Evolutionary conservation across 2,329 filamentous ascomycete genomes (phyloP), one percentile per base, ranked within the genome.

Genomic region (Aspergillus proliferans): DNA sequence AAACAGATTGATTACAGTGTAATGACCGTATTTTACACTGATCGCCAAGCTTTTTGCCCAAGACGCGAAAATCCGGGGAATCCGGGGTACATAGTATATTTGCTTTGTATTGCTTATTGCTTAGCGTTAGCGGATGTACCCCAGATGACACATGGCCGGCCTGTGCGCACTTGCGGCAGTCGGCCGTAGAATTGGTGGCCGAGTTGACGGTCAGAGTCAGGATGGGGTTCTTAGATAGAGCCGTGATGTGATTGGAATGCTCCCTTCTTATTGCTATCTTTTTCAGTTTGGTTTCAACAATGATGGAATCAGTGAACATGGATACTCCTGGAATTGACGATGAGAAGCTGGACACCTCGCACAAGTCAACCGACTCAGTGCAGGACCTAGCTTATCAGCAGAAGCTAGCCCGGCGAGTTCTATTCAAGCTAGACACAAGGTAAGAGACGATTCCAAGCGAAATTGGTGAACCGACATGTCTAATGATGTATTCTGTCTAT

Each of bases 371-470:
- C 12, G 47, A 52, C 47, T 50, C 41, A 24, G 45, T 57, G 26
- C n/a, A 50, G 3, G 54, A 58, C 30, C 15, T 51, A 14, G 49
- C 43, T 10, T 48, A 57, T 5, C 58, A 58, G 41, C 50, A 61
- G 33, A 58, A 54, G 42, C 54, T 77, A 52, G 73, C 71, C 15
- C 67, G 71, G 26, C 70, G 61, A 43, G 61, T 82, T 22, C 62
- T 83, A 15, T 72, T 73, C 58, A 82, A 81, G 63, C 70, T 80
- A 52, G 79, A 82, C 63, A 68, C 74, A 19, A 73, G 76, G 78
- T 15, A 15, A 15, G 15, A 15, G 15, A 15, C 15, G 15, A 15
- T 15, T 15, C 15, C 15, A 15, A 15, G 15, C 15, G 15, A 15
- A 15, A 15, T 15, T 15, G 15, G 15, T 15, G 15, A 15, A 15